phyloP scores from a whole-genome alignment of 2,329 filamentous ascomycete species.

The Phaeosphaeriaceae sp. region DNA sequence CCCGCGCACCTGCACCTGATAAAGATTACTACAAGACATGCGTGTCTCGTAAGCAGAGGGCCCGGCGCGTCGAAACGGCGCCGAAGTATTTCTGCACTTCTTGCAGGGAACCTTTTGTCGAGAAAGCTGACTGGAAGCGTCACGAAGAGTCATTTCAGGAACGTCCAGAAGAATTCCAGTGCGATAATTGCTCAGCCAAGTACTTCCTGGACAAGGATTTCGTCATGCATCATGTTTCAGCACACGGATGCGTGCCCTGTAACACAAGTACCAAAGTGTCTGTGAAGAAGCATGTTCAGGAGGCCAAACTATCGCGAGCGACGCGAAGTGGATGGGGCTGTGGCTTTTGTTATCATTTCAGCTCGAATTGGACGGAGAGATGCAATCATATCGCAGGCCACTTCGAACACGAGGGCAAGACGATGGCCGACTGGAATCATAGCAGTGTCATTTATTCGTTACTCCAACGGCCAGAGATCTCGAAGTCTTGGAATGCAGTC shows the following conservation, averaged over 20 bases:
- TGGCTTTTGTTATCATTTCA: slow-evolving; percentile 69
- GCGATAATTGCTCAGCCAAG: slow-evolving; percentile 67
- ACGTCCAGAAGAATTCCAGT: slow-evolving; percentile 68
- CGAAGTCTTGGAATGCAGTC: slow-evolving; percentile 59
- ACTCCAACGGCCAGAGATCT: slow-evolving; percentile 67
- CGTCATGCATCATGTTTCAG: slow-evolving; percentile 68
- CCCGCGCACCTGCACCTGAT: slow-evolving; percentile 14
- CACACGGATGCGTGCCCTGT: slow-evolving; percentile 63
- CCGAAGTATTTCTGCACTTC: slow-evolving; percentile 50
- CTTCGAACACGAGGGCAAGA: slow-evolving; percentile 61
- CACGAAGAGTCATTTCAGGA: slow-evolving; percentile 74
- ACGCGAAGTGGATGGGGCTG: slow-evolving; percentile 69
- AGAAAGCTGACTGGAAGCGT: slow-evolving; percentile 72
- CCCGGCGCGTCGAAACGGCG: slow-evolving; percentile 24
- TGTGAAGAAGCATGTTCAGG: slow-evolving; percentile 55
- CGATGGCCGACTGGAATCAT: slow-evolving; percentile 70
- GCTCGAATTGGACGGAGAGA: slow-evolving; percentile 66
- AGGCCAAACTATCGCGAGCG: slow-evolving; percentile 37
- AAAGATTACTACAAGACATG: slow-evolving; percentile 40
- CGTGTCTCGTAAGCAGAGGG: slow-evolving; percentile 30
- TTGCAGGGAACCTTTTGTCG: slow-evolving; percentile 66
- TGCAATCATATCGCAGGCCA: slow-evolving; percentile 71
- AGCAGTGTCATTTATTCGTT: slow-evolving; percentile 70
- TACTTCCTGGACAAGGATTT: slow-evolving; percentile 72
- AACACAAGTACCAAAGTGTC: slow-evolving; percentile 50